Base-by-base conservation (phyloP, 345 rosid genomes). In the Citrus trifoliata region DNA sequence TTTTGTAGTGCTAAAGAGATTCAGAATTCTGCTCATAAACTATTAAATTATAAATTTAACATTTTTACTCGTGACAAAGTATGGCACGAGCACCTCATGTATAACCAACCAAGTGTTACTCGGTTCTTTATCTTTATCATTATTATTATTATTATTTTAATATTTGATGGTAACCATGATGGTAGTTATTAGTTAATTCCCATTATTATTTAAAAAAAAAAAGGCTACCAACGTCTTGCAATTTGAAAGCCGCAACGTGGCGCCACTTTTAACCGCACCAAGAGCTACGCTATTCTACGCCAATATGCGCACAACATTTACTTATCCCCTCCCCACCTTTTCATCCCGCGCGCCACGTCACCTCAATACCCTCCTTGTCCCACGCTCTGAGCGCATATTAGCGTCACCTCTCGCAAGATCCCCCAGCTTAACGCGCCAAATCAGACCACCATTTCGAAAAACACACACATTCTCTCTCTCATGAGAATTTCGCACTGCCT, bases 191-290 rank as follows among this genome's bases (percentile, higher is more conserved):
- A 13, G 51, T 12, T 46, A 46, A 46, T 46, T 46, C 51, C 51
- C 51, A 13, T 46, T 46, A 42, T 42, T 42, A 40, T 40, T 38
- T 30, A 40, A 40, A 40, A 10, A 2, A 42, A 32, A 33, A 46
- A 46, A 46, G 5, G 18, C 4, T 2, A 7, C 48, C 16, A 73
- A 72, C 81, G 76, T 51, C 70, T 35, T 5, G 2, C 70, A 33
- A 64, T 76, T 74, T 62, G 0, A 72, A 79, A 75, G 58, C 53
- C 30, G 3, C 48, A 65, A 76, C 83, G 88, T 86, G 88, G 85
- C 80, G 82, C 80, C 74, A 55, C 16, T 65, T 28, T 22, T 40
- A 64, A 81, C 88, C 85, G 40, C 77, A 62, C 5, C 14, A 4
- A 0, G 0, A 1, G 16, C 2, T 2, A 5, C 25, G 14, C 76